These are phyloP conservation scores for Trichoderma oligosporum DNA, from an alignment of 2,329 filamentous ascomycete genomes.

Conservation along the genomic window DNA sequence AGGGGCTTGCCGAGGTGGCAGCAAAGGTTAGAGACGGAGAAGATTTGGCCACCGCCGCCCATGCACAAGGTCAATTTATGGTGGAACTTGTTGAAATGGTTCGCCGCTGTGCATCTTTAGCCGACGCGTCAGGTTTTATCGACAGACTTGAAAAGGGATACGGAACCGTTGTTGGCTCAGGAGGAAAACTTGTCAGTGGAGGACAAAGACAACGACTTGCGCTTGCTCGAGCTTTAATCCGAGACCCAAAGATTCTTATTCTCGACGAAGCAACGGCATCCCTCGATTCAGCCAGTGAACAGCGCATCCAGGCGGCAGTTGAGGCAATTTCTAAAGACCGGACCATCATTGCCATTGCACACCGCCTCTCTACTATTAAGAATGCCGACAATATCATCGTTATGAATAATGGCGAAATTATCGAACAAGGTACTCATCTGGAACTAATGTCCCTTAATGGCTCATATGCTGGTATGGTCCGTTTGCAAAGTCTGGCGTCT, in stretches of 20 bases:
- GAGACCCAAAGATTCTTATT: slow-evolving; percentile 54
- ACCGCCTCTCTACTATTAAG: slow-evolving; percentile 58
- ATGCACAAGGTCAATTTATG: slow-evolving; percentile 41
- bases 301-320: slow-evolving; percentile 49
- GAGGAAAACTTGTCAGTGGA: slow-evolving; percentile 53
- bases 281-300: slow-evolving; percentile 56
- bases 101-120: slow-evolving; percentile 37
- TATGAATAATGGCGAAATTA: slow-evolving; percentile 50
- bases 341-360: slow-evolving; percentile 64
- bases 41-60: slow-evolving; percentile 43
- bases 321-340: slow-evolving; percentile 47
- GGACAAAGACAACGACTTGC: slow-evolving; percentile 60
- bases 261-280: slow-evolving; percentile 61
- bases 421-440: slow-evolving; percentile 62
- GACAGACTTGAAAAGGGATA: slow-evolving; percentile 51
- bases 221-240: slow-evolving; percentile 54
- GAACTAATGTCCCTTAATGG: slow-evolving; percentile 51
- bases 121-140: slow-evolving; percentile 58
- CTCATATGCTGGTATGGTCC: slow-evolving; percentile 52
- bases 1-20: slow-evolving; percentile 48
- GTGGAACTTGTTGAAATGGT: slow-evolving; percentile 33
- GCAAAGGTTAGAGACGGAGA: slow-evolving; percentile 49
- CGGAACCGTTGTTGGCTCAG: slow-evolving; percentile 50
- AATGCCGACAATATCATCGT: slow-evolving; percentile 66
- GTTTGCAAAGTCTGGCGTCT: slow-evolving; percentile 38